Evolutionary conservation across 2,329 filamentous ascomycete genomes (phyloP), one percentile per base, ranked within the genome.

Genomic region (Epichloe sp.): DNA sequence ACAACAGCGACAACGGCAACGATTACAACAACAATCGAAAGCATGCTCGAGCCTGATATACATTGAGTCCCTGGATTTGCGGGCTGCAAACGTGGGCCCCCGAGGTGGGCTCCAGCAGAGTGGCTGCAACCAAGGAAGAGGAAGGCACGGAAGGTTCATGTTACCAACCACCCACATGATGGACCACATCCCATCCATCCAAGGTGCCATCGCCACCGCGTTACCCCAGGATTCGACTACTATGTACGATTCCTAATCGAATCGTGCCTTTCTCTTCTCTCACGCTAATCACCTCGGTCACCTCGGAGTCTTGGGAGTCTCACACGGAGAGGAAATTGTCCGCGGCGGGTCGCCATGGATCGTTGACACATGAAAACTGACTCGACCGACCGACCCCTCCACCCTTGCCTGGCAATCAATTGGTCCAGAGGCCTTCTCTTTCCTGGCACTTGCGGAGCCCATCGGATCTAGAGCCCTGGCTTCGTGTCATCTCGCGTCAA

Each of bases 291-390:
- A 45, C 23, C 14, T 35, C 26, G 44, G 26, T 41, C 47, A 47
- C 48, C n/a, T n/a, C 19, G 21, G 15, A 15, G 15, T n/a, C 37
- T 31, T 31, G 26, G 26, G 7, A 31, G 26, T 8, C 26, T 31
- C 26, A 8, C 41, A 23, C 41, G 17, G 3, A 45, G 15, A 31
- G 36, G 55, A 44, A 40, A 40, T 47, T 45, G 42, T 48, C 42
- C 40, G 42, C 50, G 47, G 55, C 48, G 52, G 48, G 46, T 38
- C 37, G 37, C 37, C 23, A 15, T 50, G 49, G 45, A 35, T 21
- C 43, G 36, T 53, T 57, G 56, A 56, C 56, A 58, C 56, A 54
- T 58, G 37, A 48, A 54, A 55, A 58, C 50, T 55, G 53, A 53
- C 54, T 53, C 53, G 47, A 42, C 42, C 35, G 19, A 26, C 19